These are phyloP conservation scores for Phaeosphaeria sp. DNA, from an alignment of 2,329 filamentous ascomycete species.

Conservation along the genomic window DNA sequence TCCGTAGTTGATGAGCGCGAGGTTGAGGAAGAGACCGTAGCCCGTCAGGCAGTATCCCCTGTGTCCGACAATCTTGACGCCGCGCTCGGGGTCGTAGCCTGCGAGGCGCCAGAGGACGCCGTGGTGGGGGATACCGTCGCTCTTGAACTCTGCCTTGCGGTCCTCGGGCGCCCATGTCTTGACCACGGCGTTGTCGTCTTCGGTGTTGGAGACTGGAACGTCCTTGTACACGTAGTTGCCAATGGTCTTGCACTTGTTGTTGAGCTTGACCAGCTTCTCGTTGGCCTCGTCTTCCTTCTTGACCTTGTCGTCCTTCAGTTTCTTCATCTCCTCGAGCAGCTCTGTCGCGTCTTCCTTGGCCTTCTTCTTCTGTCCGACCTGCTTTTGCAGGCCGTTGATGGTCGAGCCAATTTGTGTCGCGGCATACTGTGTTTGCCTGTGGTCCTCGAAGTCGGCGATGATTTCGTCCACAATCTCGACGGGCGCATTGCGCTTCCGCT, in stretches of 20 bases:
- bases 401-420: conserved; percentile 81
- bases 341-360: conserved; percentile 84
- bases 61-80: conserved; percentile 85
- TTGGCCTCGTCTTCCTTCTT: conserved; percentile 74
- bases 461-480: conserved; percentile 90
- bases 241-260: conserved; percentile 81
- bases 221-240: conserved; percentile 92
- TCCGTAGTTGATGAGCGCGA: conserved; percentile 94
- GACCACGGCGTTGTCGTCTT: conserved; percentile 83
- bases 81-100: conserved; percentile 88
- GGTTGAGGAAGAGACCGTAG: conserved; percentile 90
- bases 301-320: conserved; percentile 83
- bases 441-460: conserved; percentile 84
- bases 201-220: conserved; percentile 82
- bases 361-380: conserved; percentile 93
- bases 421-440: conserved; percentile 78
- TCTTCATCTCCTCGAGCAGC: conserved; percentile 77
- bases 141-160: conserved; percentile 77
- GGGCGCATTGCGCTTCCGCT: conserved; percentile 79
- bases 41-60: conserved; percentile 90
- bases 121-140: conserved; percentile 85
- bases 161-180: conserved; percentile 83
- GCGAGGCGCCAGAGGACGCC: conserved; percentile 88
- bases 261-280: conserved; percentile 76
- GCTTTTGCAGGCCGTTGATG: conserved; percentile 89